Evolutionary conservation across 352 stramenopile genomes (phyloP).

Genomic region (Phytopythium litorale): DNA sequence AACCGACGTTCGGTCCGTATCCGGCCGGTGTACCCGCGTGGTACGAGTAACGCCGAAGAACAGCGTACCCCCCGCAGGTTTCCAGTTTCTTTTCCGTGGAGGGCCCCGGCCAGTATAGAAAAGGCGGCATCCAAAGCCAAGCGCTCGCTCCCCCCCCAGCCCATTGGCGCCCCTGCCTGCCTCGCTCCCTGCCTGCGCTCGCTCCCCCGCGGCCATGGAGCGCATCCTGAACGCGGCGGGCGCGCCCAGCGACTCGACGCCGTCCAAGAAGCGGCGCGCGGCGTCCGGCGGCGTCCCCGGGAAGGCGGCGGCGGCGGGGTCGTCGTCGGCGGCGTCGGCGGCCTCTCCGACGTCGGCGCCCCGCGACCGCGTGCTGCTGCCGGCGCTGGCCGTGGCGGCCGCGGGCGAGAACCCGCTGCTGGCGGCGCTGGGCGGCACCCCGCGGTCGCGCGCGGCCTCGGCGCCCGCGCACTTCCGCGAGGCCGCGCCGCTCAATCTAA

Average conservation of each 20-base stretch:
- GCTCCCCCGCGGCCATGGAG: not conserved
- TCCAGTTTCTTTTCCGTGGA: too few relatives aligned
- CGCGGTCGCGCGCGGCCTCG: conserved; percentile 23
- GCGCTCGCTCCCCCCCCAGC: not conserved
- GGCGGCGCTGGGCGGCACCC: conserved; percentile 53
- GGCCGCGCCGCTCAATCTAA: conserved; percentile 42
- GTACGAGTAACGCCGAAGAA: too few relatives aligned
- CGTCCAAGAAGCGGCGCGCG: conserved; percentile 51
- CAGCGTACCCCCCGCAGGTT: too few relatives aligned
- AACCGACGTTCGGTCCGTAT: too few relatives aligned
- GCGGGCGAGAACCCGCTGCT: conserved; percentile 59
- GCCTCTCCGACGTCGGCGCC: conserved; percentile 2
- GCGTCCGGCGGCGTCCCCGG: conserved; percentile 7
- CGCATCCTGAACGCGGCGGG: conserved; percentile 9
- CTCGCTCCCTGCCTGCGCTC: not conserved
- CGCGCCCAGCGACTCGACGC: conserved; percentile 23
- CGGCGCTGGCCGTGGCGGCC: conserved; percentile 18
- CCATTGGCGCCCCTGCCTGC: not conserved
- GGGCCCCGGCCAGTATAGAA: not conserved
- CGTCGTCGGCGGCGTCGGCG: not conserved
- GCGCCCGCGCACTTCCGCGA: conserved; percentile 18
- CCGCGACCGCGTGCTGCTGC: conserved; percentile 11
- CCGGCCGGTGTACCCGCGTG: too few relatives aligned
- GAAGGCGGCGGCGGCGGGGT: not conserved
- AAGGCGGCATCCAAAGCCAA: not conserved